Evolutionary conservation across 2,329 filamentous ascomycete species (phyloP).

Genomic region (Acarospora socialis): DNA sequence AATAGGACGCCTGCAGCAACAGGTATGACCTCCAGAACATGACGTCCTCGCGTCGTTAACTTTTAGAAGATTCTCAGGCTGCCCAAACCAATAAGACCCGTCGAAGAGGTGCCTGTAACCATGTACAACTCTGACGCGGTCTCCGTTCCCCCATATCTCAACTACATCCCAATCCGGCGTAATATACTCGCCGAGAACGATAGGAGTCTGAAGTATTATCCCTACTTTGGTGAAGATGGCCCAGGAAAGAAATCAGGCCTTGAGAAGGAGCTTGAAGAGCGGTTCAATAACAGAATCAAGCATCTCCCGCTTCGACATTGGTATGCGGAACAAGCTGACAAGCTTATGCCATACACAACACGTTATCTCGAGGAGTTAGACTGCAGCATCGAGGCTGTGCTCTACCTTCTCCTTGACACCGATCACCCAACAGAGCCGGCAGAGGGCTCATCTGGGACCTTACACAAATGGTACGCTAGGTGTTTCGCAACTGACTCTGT

Average conservation of each 20-base stretch:
- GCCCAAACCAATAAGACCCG: too few species aligned
- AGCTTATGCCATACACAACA: background rate
- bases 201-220: background rate
- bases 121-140: too few species aligned
- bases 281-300: background rate
- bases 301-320: background rate
- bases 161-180: background rate
- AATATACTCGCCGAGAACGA: conserved; percentile 1
- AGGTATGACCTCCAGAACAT: too few species aligned
- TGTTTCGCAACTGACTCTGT: too few species aligned
- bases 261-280: background rate
- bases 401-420: background rate
- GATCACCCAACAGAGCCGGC: background rate
- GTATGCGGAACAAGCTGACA: background rate
- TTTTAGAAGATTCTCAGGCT: too few species aligned
- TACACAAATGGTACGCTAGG: background rate
- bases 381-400: background rate
- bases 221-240: conserved; percentile 1
- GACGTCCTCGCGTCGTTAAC: too few species aligned
- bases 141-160: background rate
- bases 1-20: too few species aligned
- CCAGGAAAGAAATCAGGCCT: background rate
- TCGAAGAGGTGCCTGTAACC: too few species aligned
- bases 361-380: background rate
- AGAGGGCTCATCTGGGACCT: background rate